Evolutionary conservation across 176 grass and related monocot species (phyloP), one percentile per base, ranked within the genome.

Genomic region (Panicum miliaceum): DNA sequence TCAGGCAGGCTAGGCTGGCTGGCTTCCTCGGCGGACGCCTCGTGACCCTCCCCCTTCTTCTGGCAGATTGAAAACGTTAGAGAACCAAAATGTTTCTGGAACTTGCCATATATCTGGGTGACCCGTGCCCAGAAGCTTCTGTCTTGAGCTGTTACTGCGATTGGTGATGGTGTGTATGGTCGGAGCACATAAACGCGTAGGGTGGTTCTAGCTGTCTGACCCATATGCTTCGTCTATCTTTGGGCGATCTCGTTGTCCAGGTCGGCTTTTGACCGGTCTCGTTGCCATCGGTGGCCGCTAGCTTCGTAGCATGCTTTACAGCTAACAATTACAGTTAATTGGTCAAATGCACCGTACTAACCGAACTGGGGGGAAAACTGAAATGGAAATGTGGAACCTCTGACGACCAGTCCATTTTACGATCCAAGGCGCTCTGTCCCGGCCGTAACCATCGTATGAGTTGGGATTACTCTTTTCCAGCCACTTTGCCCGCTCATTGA

Each of bases 11-110:
- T 32, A 3, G 14, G 7, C 47, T 52, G 45, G 69, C 7, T 68
- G 18, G 20, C 12, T 41, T 27, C 68, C 25, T 29, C 43, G 23
- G 25, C 76, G 16, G 66, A 15, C 41, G 42, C 12, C 42, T 25
- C 68, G 68, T 47, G 68, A 71, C 68, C n/a, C n/a, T n/a, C n/a
- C n/a, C 41, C 29, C 16, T 25, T 50, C 7, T 6, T 9, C 45
- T 29, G 43, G 69, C 59, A 14, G 76, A 32, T 64, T 34, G 61
- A 14, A 51, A n/a, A 36, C 77, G 77, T 50, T 19, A n/a, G 77
- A 12, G 76, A 8, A 64, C 4, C 4, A 4, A 13, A 14, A 22
- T 25, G 22, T 25, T 59, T 25, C 56, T 12, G 56, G 25, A 25
- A 56, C 52, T 57, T n/a, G 1, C 53, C 53, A 54, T 14, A 15